These are phyloP conservation scores for Dendrocalamus sinicus DNA, from an alignment of 176 grass and related monocot genomes.

Conservation along the genomic window DNA sequence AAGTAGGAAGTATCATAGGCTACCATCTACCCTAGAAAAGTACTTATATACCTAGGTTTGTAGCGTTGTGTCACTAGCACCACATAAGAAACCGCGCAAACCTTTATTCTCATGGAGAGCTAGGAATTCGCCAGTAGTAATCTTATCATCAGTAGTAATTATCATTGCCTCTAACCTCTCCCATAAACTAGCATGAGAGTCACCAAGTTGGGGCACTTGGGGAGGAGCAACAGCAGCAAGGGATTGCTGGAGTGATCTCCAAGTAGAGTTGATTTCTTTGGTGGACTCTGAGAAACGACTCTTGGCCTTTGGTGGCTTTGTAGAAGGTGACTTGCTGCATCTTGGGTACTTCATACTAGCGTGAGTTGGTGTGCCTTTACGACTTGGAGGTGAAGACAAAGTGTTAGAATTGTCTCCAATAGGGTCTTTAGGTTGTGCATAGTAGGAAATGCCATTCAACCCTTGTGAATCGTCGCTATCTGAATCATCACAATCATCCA, in stretches of 20 bases:
- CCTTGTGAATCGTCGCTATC: not conserved
- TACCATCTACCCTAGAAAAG: not conserved
- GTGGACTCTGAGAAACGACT: not conserved
- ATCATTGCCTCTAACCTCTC: not conserved
- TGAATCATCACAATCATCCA: not conserved
- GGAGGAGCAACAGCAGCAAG: not conserved
- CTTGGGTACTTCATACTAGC: not conserved
- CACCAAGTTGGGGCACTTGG: not conserved
- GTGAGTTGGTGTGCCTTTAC: not conserved
- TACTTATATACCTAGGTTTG: not conserved
- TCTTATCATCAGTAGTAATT: not conserved
- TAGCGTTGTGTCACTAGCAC: not conserved
- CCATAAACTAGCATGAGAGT: not conserved
- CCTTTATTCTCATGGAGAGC: not conserved
- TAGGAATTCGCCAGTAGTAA: not conserved
- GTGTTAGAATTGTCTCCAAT: not conserved
- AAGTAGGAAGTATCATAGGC: not conserved
- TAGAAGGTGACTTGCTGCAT: not conserved
- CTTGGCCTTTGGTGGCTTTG: not conserved
- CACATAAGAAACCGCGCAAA: not conserved
- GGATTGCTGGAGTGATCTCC: not conserved
- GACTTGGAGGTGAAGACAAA: not conserved
- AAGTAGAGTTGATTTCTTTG: not conserved
- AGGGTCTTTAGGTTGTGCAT: not conserved
- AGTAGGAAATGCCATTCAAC: rapidly evolving